phyloP scores from a whole-genome alignment of 306 rosid species.

The Gleditsia sinensis region DNA sequence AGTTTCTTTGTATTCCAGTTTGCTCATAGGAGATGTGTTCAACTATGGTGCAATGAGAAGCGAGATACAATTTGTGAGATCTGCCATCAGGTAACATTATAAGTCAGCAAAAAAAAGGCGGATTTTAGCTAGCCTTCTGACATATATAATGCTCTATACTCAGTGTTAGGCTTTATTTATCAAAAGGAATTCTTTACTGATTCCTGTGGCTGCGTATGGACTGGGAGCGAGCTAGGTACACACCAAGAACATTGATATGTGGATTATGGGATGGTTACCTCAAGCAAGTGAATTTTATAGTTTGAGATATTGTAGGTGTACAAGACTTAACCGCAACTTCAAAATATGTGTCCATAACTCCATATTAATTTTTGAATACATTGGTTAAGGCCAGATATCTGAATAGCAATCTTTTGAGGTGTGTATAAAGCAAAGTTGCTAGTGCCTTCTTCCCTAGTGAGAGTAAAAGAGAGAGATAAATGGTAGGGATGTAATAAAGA shows the following conservation, averaged over 20 bases:
- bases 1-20: constrained; percentile 41
- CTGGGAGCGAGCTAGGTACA: background rate
- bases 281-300: background rate
- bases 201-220: constrained; percentile 1
- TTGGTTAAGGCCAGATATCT: background rate
- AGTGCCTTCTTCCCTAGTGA: background rate
- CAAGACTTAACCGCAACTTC: background rate
- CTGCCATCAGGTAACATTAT: constrained; percentile 56
- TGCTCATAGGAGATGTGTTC: constrained; percentile 71
- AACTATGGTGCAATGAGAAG: constrained; percentile 76
- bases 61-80: constrained; percentile 69
- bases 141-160: background rate
- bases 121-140: background rate
- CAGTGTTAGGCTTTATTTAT: background rate
- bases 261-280: background rate
- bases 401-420: background rate
- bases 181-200: background rate
- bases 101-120: background rate
- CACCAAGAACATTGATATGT: background rate
- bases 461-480: background rate
- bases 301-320: background rate
- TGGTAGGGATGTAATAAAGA: background rate
- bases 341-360: background rate
- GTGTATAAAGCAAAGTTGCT: background rate
- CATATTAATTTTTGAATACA: background rate